phyloP scores from a whole-genome alignment of 768 basidiomycete species.

The Tephrocybe sp. region DNA sequence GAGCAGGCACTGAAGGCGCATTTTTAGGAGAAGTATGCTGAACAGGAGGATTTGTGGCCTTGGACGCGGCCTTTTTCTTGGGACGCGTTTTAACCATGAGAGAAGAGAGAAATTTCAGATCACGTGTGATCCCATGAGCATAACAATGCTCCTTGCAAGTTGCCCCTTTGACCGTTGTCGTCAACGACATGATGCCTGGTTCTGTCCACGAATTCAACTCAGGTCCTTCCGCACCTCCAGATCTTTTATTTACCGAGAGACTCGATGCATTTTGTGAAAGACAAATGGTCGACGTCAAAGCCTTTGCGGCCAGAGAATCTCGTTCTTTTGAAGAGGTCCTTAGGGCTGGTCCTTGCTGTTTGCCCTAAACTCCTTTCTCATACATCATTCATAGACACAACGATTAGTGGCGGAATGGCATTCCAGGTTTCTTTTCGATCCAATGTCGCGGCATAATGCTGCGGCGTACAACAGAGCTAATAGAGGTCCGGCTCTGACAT shows the following conservation, averaged over 20 bases:
- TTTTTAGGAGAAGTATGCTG: constrained; percentile 21
- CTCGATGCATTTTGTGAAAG: constrained; percentile 64
- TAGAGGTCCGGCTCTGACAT: constrained; percentile 20
- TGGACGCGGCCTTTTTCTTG: constrained; percentile 41
- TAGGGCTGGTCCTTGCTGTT: constrained; percentile 19
- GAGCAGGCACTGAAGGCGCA: constrained; percentile 44
- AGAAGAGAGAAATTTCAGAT: constrained; percentile 21
- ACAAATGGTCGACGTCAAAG: constrained; percentile 50
- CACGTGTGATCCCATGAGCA: constrained; percentile 23
- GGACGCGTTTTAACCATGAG: constrained; percentile 55
- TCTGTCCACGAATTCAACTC: constrained; percentile 31
- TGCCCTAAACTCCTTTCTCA: constrained; percentile 15
- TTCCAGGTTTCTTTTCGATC: constrained; percentile 50
- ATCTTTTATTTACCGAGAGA: constrained; percentile 61
- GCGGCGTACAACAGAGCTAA: constrained; percentile 12
- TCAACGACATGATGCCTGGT: constrained; percentile 7
- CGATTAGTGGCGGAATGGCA: constrained; percentile 64
- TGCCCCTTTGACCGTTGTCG: not conserved
- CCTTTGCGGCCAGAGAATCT: constrained; percentile 59
- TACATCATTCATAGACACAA: constrained; percentile 35
- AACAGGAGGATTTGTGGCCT: constrained; percentile 24
- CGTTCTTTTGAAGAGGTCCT: constrained; percentile 59
- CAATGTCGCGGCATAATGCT: constrained; percentile 10
- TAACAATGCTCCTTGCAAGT: not conserved
- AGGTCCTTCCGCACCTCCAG: constrained; percentile 29